Evolutionary conservation across 768 basidiomycete species (phyloP), one percentile per base, ranked within the genome.

Genomic region (Tricholoma matsutake): DNA sequence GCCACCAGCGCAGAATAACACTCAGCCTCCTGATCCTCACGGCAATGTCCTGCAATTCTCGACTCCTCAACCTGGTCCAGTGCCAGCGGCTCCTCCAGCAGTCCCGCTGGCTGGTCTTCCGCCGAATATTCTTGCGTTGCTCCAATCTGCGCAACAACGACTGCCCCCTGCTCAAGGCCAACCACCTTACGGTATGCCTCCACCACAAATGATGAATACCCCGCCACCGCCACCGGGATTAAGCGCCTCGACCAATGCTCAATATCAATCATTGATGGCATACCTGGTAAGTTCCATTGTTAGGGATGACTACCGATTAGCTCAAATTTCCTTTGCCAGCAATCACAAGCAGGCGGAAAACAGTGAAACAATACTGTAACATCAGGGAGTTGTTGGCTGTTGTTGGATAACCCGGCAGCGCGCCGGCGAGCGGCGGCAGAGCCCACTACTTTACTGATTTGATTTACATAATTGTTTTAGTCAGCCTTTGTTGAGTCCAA

Each of bases 241-340:
- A 37, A 76, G 79, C 11, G 73, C 80, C 43, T 74, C 71, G 29
- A 72, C 76, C 10, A 78, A 80, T 58, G 73, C 78, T 1, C 80
- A 80, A 65, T 88, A 86, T 64, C 85, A 86, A 65, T 85, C 88
- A 65, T 71, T 90, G 47, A 87, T 91, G 85, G 82, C 84, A 16
- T 90, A 84, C 67, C 75, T 88, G 63, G 88, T 89, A 61, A 74
- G 84, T 71, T 13, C 54, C 18, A 37, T 20, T 20, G 11, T 18
- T 6, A 49, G 58, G 29, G 22, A 22, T 29, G 6, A 39, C 18
- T 25, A n/a, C 32, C 54, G 39, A n/a, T 37, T 7, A 34, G 31
- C 54, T 28, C 18, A 4, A 59, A 10, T 18, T 35, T 57, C 18
- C 39, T 67, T 22, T 64, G 54, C 25, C 47, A 78, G 74, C 75